These are phyloP conservation scores for Tolypocladium ophioglossoides DNA, from an alignment of 2,329 filamentous ascomycete genomes.

Conservation along the genomic window DNA sequence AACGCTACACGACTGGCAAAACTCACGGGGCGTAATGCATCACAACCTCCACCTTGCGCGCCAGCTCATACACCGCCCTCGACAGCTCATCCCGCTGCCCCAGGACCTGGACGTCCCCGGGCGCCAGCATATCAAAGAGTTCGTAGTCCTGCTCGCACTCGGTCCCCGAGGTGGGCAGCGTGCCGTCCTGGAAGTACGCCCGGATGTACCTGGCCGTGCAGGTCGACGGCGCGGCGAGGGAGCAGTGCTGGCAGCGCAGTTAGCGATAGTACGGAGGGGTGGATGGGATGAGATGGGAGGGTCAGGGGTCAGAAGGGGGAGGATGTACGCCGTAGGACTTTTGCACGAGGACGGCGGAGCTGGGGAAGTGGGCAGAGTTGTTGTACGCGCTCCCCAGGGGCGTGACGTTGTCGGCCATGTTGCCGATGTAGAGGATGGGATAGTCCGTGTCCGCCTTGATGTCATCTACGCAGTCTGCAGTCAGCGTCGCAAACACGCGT, in stretches of 20 bases:
- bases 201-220: constrained; percentile 32
- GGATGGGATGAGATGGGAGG: background rate
- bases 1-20: background rate
- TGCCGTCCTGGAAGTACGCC: constrained; percentile 34
- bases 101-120: background rate
- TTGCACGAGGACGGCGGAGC: constrained; percentile 35
- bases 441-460: constrained; percentile 24
- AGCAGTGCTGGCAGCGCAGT: constrained; percentile 32
- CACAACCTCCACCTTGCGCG: background rate
- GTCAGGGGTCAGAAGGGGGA: too few species aligned
- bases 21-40: background rate
- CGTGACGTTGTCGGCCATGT: constrained; percentile 36
- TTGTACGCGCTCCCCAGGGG: constrained; percentile 33
- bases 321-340: constrained; percentile 38
- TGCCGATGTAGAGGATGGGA: constrained; percentile 36
- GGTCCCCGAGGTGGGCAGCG: constrained; percentile 30
- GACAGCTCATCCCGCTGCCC: background rate
- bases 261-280: background rate
- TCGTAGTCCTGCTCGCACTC: constrained; percentile 34
- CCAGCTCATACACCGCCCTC: background rate
- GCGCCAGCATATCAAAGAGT: constrained; percentile 27
- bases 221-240: constrained; percentile 29
- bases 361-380: constrained; percentile 31
- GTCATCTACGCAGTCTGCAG: constrained; percentile 8
- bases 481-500: background rate